Conservation (phyloP, 176 grass and related monocot genomes). For the Themeda triandra region DNA sequence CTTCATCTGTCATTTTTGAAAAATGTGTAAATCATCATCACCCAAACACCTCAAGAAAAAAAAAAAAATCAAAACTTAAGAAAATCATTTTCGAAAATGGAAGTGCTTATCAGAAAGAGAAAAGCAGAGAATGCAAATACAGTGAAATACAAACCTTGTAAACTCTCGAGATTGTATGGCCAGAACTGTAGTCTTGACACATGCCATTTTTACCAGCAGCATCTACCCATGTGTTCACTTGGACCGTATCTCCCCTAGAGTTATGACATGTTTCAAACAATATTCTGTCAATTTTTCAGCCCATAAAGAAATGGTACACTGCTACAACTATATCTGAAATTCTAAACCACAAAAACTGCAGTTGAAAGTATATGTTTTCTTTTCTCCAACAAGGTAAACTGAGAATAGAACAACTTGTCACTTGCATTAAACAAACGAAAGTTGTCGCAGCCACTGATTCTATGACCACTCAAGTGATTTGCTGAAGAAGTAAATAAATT, state of each 20-base stretch:
- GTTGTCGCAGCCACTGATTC: background rate
- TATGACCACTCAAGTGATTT: background rate
- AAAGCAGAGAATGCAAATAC: background rate
- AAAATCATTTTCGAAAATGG: background rate
- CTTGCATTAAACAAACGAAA: background rate
- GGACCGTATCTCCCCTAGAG: slow-evolving; percentile 82
- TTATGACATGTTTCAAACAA: background rate
- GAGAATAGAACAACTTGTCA: background rate
- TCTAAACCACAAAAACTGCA: background rate
- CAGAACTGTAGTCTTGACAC: slow-evolving; percentile 66
- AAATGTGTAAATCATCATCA: slow-evolving; percentile 91
- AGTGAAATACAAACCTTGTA: slow-evolving; percentile 50
- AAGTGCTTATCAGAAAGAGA: background rate
- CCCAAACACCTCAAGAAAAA: slow-evolving; percentile 78
- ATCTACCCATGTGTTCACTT: slow-evolving; percentile 92
- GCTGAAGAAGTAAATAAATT: slow-evolving; percentile 1
- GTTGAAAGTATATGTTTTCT: background rate
- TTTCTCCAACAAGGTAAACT: slow-evolving; percentile 1
- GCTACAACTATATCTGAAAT: background rate
- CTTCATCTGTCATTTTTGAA: slow-evolving; percentile 86
- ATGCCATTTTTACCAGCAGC: slow-evolving; percentile 88
- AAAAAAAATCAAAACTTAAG: background rate
- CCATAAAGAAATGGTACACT: background rate
- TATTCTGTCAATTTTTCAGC: background rate
- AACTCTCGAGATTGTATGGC: slow-evolving; percentile 57